Evolutionary conservation across 768 basidiomycete genomes (phyloP).

Genomic region (Pleurotus pulmonarius): DNA sequence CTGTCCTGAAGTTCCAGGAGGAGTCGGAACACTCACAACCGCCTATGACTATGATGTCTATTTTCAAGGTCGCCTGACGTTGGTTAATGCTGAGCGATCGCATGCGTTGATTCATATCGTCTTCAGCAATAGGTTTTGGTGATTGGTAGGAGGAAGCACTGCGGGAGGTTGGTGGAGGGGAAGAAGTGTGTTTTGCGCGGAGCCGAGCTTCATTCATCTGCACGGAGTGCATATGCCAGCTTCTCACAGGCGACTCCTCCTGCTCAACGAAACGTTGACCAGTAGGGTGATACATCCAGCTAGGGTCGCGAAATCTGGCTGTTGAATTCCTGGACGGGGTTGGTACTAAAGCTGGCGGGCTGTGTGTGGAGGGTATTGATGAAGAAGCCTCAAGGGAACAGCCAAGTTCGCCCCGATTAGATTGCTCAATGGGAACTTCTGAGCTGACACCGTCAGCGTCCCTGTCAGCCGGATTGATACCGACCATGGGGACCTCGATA

Average conservation of each 20-base stretch:
- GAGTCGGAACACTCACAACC: slow-evolving; percentile 28
- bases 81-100: slow-evolving; percentile 11
- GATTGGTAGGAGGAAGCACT: not conserved
- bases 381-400: not conserved
- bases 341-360: not conserved
- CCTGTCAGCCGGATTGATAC: slow-evolving; percentile 6
- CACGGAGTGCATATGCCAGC: slow-evolving; percentile 6
- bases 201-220: slow-evolving; percentile 4
- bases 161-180: slow-evolving; percentile 1
- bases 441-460: slow-evolving; percentile 1
- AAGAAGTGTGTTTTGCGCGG: not conserved
- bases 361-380: not conserved
- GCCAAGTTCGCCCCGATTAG: slow-evolving; percentile 3
- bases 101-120: slow-evolving; percentile 1
- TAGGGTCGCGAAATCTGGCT: slow-evolving; percentile 6
- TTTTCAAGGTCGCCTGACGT: slow-evolving; percentile 21
- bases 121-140: not conserved
- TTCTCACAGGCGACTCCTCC: slow-evolving; percentile 1
- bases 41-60: slow-evolving; percentile 46
- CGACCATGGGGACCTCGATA: not conserved
- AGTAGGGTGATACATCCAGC: slow-evolving; percentile 8
- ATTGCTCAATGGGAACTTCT: slow-evolving; percentile 1
- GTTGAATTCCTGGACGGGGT: not conserved
- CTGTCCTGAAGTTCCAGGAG: not conserved
- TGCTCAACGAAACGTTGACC: slow-evolving; percentile 4